Evolutionary conservation across 2,329 filamentous ascomycete genomes (phyloP).

Genomic region (Aspergillus sp.): DNA sequence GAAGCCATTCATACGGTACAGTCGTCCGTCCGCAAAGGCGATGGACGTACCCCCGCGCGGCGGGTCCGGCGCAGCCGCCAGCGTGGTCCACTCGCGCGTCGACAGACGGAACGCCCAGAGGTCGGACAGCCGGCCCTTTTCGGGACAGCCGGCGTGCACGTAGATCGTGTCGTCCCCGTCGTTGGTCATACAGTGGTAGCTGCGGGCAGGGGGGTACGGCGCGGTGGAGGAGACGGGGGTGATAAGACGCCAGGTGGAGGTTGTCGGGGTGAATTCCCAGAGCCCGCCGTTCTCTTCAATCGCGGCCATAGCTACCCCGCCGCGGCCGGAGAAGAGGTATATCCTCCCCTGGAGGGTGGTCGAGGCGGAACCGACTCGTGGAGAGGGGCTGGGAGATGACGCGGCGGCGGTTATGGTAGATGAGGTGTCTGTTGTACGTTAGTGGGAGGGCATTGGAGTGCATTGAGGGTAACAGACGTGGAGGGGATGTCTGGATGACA

Average conservation of each 20-base stretch:
- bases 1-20: slow-evolving; percentile 80
- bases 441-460: background rate
- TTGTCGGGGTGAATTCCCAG: slow-evolving; percentile 70
- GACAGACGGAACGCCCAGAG: slow-evolving; percentile 75
- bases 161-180: slow-evolving; percentile 67
- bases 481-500: slow-evolving; percentile 53
- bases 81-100: slow-evolving; percentile 63
- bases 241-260: slow-evolving; percentile 63
- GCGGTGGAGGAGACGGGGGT: slow-evolving; percentile 50
- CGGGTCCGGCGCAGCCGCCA: slow-evolving; percentile 65
- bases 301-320: slow-evolving; percentile 65
- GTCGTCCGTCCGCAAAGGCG: slow-evolving; percentile 58
- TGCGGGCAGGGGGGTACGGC: slow-evolving; percentile 62
- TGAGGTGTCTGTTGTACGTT: background rate
- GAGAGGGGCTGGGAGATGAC: slow-evolving; percentile 45
- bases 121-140: slow-evolving; percentile 62
- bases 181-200: slow-evolving; percentile 64
- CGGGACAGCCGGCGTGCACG: slow-evolving; percentile 72
- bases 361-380: slow-evolving; percentile 71
- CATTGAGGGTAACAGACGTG: background rate
- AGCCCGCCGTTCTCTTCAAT: slow-evolving; percentile 72
- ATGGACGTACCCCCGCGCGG: slow-evolving; percentile 67
- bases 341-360: slow-evolving; percentile 66
- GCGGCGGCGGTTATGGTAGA: slow-evolving; percentile 27
- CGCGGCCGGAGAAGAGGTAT: slow-evolving; percentile 78